Evolutionary conservation across 2,329 filamentous ascomycete species (phyloP), one percentile per base, ranked within the genome.

Genomic region (Simplicillium aogashimaense): DNA sequence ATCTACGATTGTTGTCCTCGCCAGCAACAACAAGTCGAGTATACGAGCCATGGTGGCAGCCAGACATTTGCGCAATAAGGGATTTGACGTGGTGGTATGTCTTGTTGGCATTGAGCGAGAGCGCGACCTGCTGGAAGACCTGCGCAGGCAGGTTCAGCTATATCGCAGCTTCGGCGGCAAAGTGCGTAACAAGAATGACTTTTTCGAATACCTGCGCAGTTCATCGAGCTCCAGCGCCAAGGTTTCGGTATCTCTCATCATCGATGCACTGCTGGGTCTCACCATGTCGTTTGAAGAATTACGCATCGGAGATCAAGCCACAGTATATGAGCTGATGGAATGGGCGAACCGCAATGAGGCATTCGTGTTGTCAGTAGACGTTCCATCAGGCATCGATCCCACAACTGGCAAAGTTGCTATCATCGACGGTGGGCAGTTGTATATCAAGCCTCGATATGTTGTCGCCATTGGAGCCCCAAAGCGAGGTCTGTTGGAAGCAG

Each of bases 1-100:
- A 34, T 58, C 61, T 4, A 67, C 70, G 1, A 65, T 78, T 28
- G 78, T 94, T 16, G 77, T 97, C 7, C 70, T 97, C n/a, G 89
- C 86, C 0, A 90, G 92, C n/a, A 97, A 95, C 59, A 90, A 95
- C 60, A 87, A 87, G 49, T 88, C 83, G 1, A 89, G 90, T 31
- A 81, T 86, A 30, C 76, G 90, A 43, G 87, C 88, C 3, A 72
- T 97, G 39, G 85, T 87, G 12, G 88, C 88, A 4, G 88, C 83
- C 20, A 78, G 92, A 4, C 89, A 97, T 57, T 73, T 97, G 8
- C 79, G 86, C 38, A 90, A 89, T 54, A 85, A 89, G 47, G 84
- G 85, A 15, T 68, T 86, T 40, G 82, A 86, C 41, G 80, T 94
- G 30, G 76, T 94, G 35, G 72, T 95, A 7, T 92, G 87, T 45